phyloP scores from a whole-genome alignment of 768 basidiomycete species.

The Trametes coccinea region DNA sequence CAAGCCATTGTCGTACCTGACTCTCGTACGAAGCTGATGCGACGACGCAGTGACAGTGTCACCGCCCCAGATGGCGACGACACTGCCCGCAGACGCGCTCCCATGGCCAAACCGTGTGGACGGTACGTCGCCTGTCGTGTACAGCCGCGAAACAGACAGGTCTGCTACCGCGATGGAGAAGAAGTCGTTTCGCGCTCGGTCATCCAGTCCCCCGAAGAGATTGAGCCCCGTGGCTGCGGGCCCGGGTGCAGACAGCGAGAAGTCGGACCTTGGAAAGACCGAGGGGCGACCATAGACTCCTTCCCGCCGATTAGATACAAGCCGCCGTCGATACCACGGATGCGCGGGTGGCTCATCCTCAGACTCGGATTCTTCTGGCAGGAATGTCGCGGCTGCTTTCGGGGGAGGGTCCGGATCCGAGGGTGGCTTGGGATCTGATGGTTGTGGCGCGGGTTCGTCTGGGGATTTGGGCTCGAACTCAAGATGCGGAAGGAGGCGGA shows the following conservation, averaged over 20 bases:
- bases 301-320: neutral
- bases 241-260: constrained; percentile 11
- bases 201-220: constrained; percentile 92
- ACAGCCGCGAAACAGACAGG: constrained; percentile 72
- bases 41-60: constrained; percentile 77
- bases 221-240: constrained; percentile 48
- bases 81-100: constrained; percentile 87
- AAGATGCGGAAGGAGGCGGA: neutral
- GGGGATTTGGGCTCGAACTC: neutral
- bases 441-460: neutral
- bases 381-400: neutral
- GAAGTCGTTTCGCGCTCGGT: constrained; percentile 83
- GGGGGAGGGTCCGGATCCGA: neutral
- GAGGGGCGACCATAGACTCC: neutral
- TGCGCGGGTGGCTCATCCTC: neutral
- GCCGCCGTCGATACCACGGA: constrained; percentile 16
- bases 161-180: constrained; percentile 79
- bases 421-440: neutral
- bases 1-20: constrained; percentile 74
- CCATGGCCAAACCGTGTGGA: constrained; percentile 89
- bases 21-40: constrained; percentile 55
- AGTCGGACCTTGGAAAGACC: constrained; percentile 19
- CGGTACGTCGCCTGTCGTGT: constrained; percentile 83
- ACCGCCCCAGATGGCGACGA: constrained; percentile 96
- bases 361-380: neutral